Conservation (phyloP, 495 filamentous ascomycete species). For the Neurospora sp. region DNA sequence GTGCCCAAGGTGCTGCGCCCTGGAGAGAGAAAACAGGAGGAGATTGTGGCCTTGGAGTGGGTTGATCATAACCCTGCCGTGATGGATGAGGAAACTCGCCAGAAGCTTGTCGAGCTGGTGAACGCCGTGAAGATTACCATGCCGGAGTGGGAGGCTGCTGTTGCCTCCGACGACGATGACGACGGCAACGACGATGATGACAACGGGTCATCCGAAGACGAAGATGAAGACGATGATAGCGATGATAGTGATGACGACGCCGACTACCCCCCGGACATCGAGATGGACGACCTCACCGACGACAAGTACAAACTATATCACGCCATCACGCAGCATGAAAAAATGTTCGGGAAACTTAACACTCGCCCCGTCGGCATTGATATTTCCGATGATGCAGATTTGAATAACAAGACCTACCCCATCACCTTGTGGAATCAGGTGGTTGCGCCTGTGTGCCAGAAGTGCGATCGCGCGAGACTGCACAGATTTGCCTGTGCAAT, state of each 20-base stretch:
- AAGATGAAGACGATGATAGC: background rate
- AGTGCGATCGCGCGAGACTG: background rate
- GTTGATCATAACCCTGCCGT: background rate
- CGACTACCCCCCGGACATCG: background rate
- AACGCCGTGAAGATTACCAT: background rate
- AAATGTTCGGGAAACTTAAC: background rate
- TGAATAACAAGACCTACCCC: background rate
- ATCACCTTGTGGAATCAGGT: background rate
- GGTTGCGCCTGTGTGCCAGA: background rate
- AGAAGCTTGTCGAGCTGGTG: background rate
- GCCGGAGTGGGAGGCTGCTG: background rate
- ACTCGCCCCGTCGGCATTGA: background rate
- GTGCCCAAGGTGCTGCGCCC: background rate
- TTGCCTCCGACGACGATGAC: background rate
- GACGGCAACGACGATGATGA: background rate
- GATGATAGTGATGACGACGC: background rate
- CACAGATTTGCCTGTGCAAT: background rate
- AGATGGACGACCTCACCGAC: background rate
- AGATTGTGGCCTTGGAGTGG: background rate
- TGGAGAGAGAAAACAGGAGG: background rate
- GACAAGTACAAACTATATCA: background rate
- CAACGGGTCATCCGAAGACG: background rate
- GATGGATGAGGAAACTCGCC: background rate
- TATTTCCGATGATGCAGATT: background rate
- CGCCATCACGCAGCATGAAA: background rate